Conservation (phyloP, 495 filamentous ascomycete species). For the Bacidia rubella region DNA sequence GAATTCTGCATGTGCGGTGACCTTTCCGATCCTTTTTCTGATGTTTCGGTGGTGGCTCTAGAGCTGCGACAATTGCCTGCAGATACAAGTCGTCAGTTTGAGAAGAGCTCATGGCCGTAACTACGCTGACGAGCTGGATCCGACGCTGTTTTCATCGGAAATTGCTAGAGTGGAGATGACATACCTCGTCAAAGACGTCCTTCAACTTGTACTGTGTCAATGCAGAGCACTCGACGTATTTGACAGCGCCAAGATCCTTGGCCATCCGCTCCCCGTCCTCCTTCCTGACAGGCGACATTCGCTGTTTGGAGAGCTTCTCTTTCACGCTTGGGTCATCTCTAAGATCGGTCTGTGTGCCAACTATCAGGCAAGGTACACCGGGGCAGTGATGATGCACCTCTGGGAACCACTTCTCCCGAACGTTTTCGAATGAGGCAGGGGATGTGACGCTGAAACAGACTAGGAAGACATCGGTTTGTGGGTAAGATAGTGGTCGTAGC, state of each 20-base stretch:
- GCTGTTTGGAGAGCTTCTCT: constrained; percentile 87
- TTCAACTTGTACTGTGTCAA: constrained; percentile 97
- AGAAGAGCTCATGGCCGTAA: neutral
- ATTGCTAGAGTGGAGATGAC: constrained; percentile 13
- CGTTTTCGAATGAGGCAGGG: constrained; percentile 98
- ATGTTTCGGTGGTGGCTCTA: constrained; percentile 70
- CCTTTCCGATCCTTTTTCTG: constrained; percentile 28
- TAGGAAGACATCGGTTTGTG: constrained; percentile 96
- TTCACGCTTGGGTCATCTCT: constrained; percentile 77
- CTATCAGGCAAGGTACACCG: constrained; percentile 93
- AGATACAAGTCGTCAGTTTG: constrained; percentile 3
- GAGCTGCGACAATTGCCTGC: constrained; percentile 78
- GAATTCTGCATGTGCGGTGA: constrained; percentile 4
- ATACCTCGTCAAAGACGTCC: constrained; percentile 98
- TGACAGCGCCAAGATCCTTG: constrained; percentile 87
- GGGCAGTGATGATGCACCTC: constrained; percentile 98
- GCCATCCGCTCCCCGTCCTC: constrained; percentile 95
- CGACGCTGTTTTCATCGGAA: neutral
- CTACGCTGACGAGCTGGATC: neutral
- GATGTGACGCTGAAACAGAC: constrained; percentile 98
- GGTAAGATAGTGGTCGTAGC: constrained; percentile 89
- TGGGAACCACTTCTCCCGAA: constrained; percentile 97
- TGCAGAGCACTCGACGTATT: constrained; percentile 97
- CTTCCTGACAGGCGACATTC: constrained; percentile 80
- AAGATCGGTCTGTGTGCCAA: constrained; percentile 95